Percentiles rank a stretch among this genome's conserved stretches.
Evolutionary conservation across 306 rosid genomes (phyloP).

Genomic region (Glycyrrhiza uralensis): DNA sequence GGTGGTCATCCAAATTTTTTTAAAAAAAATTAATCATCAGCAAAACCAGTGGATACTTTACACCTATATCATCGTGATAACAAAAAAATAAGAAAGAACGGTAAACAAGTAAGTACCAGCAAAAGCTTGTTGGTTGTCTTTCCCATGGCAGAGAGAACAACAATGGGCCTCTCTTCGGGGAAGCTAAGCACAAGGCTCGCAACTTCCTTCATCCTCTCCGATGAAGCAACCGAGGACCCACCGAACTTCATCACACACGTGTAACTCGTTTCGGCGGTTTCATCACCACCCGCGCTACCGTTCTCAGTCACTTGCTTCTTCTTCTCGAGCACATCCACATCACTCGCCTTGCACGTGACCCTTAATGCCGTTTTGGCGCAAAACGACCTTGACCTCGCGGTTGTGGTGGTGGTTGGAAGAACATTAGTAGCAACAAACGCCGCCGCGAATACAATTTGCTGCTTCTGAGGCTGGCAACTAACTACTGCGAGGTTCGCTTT

Average conservation of each 20-base stretch:
- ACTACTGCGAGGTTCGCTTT: constrained; percentile 25
- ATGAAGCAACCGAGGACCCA: constrained; percentile 84
- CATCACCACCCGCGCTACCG: constrained; percentile 22
- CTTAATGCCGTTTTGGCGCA: constrained; percentile 36
- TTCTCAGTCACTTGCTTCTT: constrained; percentile 36
- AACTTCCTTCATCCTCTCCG: constrained; percentile 88
- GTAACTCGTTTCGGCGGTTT: constrained; percentile 46
- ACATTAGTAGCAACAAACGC: too few species aligned
- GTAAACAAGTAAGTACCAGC: constrained; percentile 51
- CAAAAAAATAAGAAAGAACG: background rate
- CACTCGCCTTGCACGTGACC: constrained; percentile 47
- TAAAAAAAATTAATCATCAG: too few species aligned
- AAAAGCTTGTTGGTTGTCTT: constrained; percentile 90
- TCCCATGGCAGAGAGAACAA: constrained; percentile 98
- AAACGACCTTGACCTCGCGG: too few species aligned
- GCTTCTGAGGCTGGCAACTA: too few species aligned
- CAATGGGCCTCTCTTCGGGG: constrained; percentile 77
- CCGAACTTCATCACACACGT: constrained; percentile 96
- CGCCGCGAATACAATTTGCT: too few species aligned
- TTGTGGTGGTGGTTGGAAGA: too few species aligned
- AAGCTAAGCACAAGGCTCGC: constrained; percentile 70
- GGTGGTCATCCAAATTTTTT: too few species aligned
- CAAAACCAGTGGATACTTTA: too few species aligned
- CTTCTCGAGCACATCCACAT: constrained; percentile 58
- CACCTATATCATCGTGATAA: too few species aligned